Conservation (phyloP, 257 asterid species). For the Capsicum pubescens region DNA sequence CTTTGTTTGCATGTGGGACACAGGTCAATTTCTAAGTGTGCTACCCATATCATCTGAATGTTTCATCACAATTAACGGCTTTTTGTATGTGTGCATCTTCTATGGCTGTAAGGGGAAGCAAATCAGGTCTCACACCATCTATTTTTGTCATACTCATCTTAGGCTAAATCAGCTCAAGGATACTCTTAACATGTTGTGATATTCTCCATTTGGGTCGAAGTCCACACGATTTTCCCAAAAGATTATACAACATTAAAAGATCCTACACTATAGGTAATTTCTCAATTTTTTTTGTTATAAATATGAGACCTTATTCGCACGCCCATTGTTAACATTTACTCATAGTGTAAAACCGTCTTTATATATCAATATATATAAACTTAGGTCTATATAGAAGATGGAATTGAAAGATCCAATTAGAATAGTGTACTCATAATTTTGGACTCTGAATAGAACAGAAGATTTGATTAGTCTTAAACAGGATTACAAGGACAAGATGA, state of each 20-base stretch:
- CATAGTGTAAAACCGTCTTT: background rate
- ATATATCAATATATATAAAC: background rate
- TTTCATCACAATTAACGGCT: no score
- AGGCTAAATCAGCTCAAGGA: no score
- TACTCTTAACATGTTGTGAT: no score
- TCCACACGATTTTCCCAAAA: background rate
- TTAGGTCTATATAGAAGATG: background rate
- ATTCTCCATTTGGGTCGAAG: no score
- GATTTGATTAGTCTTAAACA: background rate
- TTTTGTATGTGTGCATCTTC: no score
- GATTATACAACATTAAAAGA: background rate
- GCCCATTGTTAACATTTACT: no score
- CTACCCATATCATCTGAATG: no score
- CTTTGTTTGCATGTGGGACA: no score
- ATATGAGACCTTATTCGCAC: background rate
- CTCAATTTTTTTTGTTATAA: background rate
- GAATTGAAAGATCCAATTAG: background rate
- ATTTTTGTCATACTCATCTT: no score
- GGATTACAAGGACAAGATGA: background rate
- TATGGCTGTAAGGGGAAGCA: no score
- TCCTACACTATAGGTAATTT: background rate
- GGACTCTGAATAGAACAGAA: background rate
- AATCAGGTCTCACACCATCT: no score
- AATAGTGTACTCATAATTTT: constrained; percentile 1
- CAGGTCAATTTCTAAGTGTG: no score